These are phyloP conservation scores for Chloranthus sessilifolius DNA, from an alignment of 164 flowering plant species.

Conservation along the genomic window DNA sequence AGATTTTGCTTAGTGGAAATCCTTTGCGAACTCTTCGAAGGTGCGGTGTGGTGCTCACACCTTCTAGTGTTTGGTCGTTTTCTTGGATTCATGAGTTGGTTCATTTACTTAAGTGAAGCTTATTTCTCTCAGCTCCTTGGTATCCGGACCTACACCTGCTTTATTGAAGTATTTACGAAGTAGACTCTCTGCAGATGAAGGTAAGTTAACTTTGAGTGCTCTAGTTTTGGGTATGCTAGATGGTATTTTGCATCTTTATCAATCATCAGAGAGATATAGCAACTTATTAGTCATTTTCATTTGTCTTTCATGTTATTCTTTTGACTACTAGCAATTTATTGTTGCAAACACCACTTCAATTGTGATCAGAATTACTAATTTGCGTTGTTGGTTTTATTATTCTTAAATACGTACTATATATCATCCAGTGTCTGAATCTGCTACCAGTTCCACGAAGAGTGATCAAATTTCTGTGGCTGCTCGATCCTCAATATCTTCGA, in stretches of 20 bases:
- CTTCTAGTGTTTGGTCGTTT: slow-evolving; percentile 6
- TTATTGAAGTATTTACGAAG: slow-evolving; percentile 76
- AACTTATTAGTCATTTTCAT: too few relatives aligned
- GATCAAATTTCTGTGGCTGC: slow-evolving; percentile 65
- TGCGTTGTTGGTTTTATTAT: too few relatives aligned
- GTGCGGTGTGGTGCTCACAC: slow-evolving; percentile 25
- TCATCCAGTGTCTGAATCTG: slow-evolving; percentile 46
- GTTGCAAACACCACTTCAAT: too few relatives aligned
- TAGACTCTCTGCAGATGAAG: slow-evolving; percentile 71
- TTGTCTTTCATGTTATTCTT: too few relatives aligned
- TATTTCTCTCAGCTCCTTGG: slow-evolving; percentile 58
- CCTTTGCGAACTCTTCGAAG: slow-evolving; percentile 89
- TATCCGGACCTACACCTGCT: slow-evolving; percentile 79
- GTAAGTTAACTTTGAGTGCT: slow-evolving; percentile 17
- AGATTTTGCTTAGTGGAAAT: slow-evolving; percentile 79
- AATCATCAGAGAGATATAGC: too few relatives aligned
- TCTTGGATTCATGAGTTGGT: slow-evolving; percentile 1
- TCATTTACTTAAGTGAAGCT: slow-evolving; percentile 14
- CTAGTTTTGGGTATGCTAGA: background rate
- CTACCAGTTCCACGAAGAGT: slow-evolving; percentile 38
- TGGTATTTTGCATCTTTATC: too few relatives aligned
- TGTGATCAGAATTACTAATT: too few relatives aligned
- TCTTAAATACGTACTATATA: slow-evolving; percentile 10
- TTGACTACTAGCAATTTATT: too few relatives aligned
- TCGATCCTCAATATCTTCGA: slow-evolving; percentile 65